Evolutionary conservation across 768 basidiomycete genomes (phyloP), one percentile per base, ranked within the genome.

Genomic region (Hygrophorus pudorinus): DNA sequence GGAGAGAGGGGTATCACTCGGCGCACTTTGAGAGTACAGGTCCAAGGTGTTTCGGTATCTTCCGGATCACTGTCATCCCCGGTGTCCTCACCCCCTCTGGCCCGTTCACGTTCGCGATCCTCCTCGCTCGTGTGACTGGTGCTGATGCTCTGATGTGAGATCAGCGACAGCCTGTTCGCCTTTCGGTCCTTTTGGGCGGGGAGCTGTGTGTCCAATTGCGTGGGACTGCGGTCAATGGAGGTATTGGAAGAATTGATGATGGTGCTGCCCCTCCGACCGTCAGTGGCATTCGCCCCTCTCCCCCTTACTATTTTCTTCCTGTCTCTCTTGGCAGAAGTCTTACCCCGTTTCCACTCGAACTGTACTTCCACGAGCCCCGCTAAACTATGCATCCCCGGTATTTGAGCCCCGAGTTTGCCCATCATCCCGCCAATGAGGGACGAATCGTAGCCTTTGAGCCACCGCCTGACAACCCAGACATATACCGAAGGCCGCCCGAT

Each of bases 21-120:
- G 16, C 80, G 74, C 28, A 84, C 66, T 48, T 80, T 76, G 51
- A 91, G 69, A n/a, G 78, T 79, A 56, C 93, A 97, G 37, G 82
- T 79, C 92, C 92, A 98, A 0, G 94, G 91, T 17, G 90, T 92
- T 62, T 98, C 93, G 35, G 87, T 89, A 56, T 97, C 94, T 58
- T 98, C 93, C 0, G 92, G 87, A 51, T 98, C 94, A 48, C 86
- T 90, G 36, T 92, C 90, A 12, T 85, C 81, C 0, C 72, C 88
- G 1, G 75, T 72, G 38, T 80, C 78, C 11, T 60, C 64, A 7
- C 48, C 48, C 32, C 44, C 44, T 32, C 42, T 47, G 21, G 16
- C 6, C 38, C 20, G 18, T n/a, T 13, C 36, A 29, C 18, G 38
- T 16, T 21, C 48, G n/a, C 38, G 42, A 41, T 48, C 51, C 41